Evolutionary conservation across 2,329 filamentous ascomycete genomes (phyloP), one percentile per base, ranked within the genome.

Genomic region (Pseudogymnoascus destructans): DNA sequence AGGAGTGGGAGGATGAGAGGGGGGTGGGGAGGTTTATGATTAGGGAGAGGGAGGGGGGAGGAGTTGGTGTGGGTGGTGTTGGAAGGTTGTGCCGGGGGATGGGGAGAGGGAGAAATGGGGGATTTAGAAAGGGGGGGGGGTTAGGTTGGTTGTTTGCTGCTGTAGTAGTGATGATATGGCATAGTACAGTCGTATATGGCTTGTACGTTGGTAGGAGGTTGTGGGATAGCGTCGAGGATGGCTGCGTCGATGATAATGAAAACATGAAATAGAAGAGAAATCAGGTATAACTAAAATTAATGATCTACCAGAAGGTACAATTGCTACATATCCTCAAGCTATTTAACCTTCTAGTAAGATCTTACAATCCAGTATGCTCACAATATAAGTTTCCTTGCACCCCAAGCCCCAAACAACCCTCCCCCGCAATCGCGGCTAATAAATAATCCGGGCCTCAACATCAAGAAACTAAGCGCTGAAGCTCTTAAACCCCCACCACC

Each of bases 21-120:
- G 79, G 79, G 33, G 77, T 78, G 6, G 82, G 81, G 3, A 77
- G 78, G 59, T 85, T 86, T 63, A 74, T 96, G 23, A 77, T 77
- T 13, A 75, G 85, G 21, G 92, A 97, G 71, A 78, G 84, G 58
- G 75, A 75, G 11, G 87, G 88, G 0, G 71, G 73, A 79, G 91
- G 61, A 90, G 87, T 68, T 95, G 89, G 89, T 97, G 91, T 70
- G 89, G 87, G 0, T 96, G 92, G 91, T 97, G 92, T 70, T 82
- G 78, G 70, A 77, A 89, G 61, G 84, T 89, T 2, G 81, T 95
- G 57, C 84, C 84, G 0, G 77, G 82, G 10, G 72, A 71, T 57
- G 72, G 72, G 60, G 79, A 82, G 63, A 30, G 58, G 36, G 57
- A 62, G 15, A 59, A 61, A 46, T 32, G 32, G 19, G 19, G 52